Evolutionary conservation across 257 asterid species (phyloP), one percentile per base, ranked within the genome.

Genomic region (Lycium ferocissimum): DNA sequence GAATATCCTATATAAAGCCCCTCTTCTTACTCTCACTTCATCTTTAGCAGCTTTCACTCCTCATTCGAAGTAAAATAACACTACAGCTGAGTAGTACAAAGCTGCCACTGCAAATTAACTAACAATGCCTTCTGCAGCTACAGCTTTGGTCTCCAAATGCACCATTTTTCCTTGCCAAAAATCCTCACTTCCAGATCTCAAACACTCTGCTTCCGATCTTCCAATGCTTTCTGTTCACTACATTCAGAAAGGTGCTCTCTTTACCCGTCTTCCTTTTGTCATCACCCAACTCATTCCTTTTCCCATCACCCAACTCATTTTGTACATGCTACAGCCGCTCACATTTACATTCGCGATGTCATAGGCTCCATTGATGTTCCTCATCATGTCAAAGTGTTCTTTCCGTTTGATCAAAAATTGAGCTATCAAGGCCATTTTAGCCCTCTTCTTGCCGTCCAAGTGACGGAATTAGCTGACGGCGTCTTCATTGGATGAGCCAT

Each of bases 141-240:
- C 82, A 0, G 83, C 87, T 0, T 9, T 88, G 14, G 37, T 91
- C 66, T 92, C 94, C 9, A 84, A 81, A 79, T 85, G 89, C 85
- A 89, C 81, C 0, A 83, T 94, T 37, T 86, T 79, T 37, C 98
- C 98, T 1, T 87, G 89, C 5, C 72, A 83, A 14, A 83, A 86
- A 58, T 92, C 98, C 6, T 54, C 82, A 2, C 14, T 83, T 0
- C 79, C 81, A 6, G 90, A 91, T 26, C 90, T 94, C 11, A 91
- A 91, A 72, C 93, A 92, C 84, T 94, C 98, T 0, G 93, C 92
- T 9, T 94, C 95, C 1, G 96, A 92, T 81, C 92, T 94, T 2
- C 98, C 98, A 1, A 92, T 94, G 98, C 94, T 94, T 51, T 94
- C 98, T 57, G 91, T 93, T 70, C 95, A 94, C 86, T 92, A 94